Evolutionary conservation across 129 eudicot genomes (phyloP).

Genomic region (Calendula officinalis): DNA sequence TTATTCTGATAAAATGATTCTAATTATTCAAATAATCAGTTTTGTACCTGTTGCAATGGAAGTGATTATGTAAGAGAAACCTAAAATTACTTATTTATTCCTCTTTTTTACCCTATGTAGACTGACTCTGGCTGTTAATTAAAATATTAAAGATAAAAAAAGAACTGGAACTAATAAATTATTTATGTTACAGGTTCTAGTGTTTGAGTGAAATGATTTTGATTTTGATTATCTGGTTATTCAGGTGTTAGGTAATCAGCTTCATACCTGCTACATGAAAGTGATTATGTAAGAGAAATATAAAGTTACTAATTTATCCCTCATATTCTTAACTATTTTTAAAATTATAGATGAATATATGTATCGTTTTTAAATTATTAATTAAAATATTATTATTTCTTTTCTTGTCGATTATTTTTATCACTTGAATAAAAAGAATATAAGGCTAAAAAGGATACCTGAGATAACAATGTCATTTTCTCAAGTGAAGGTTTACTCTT

Average conservation of each 20-base stretch:
- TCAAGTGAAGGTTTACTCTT: slow-evolving; percentile 81
- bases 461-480: slow-evolving; percentile 65
- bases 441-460: slow-evolving; percentile 30
- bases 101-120: not conserved
- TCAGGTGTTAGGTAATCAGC: not conserved
- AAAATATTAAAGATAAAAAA: too few relatives aligned
- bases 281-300: not conserved
- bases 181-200: too few relatives aligned
- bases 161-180: too few relatives aligned
- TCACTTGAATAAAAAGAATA: slow-evolving; percentile 9
- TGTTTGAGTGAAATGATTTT: too few relatives aligned
- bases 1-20: not conserved
- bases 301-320: too few relatives aligned
- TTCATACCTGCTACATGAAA: not conserved
- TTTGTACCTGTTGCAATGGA: not conserved
- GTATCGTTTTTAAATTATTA: not conserved
- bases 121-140: not conserved
- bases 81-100: not conserved
- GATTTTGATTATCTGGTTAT: not conserved
- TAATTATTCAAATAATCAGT: not conserved
- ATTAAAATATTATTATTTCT: not conserved
- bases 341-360: too few relatives aligned
- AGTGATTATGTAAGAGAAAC: not conserved
- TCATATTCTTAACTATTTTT: not conserved
- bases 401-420: slow-evolving; percentile 3